These are phyloP conservation scores for Solanum hybrid DNA, from an alignment of 305 asterid genomes.

Conservation along the genomic window DNA sequence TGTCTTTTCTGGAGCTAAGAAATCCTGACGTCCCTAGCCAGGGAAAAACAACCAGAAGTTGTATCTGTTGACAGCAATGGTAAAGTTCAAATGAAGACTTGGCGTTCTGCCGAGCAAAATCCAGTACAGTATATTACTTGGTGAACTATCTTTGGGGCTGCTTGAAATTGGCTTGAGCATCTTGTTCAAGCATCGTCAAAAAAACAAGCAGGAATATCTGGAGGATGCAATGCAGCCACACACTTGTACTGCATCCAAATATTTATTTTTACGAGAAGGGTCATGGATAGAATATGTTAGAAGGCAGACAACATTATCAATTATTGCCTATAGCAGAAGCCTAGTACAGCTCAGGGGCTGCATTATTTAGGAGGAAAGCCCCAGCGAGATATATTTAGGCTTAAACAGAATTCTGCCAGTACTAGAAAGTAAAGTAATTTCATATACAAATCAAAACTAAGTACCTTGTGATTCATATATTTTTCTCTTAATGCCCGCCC, in stretches of 20 bases:
- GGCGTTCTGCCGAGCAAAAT: neutral
- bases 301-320: neutral
- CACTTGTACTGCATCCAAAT: constrained; percentile 40
- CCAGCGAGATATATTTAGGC: neutral
- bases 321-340: neutral
- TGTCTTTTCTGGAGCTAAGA: neutral
- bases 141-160: neutral
- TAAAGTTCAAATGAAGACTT: neutral
- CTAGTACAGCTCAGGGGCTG: neutral
- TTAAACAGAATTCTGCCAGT: neutral
- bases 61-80: neutral
- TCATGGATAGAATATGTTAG: neutral
- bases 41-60: neutral
- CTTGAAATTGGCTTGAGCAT: neutral
- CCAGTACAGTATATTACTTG: neutral
- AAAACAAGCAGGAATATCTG: constrained; percentile 35
- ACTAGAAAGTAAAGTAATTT: neutral
- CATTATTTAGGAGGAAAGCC: neutral
- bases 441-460: neutral
- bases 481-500: constrained; percentile 38
- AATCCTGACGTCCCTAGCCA: neutral
- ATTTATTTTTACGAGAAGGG: constrained; percentile 6
- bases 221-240: constrained; percentile 40
- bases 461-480: constrained; percentile 60
- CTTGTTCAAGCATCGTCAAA: constrained; percentile 23